Conservation (phyloP, 768 basidiomycete genomes). For the Boletus tylopilopsis region DNA sequence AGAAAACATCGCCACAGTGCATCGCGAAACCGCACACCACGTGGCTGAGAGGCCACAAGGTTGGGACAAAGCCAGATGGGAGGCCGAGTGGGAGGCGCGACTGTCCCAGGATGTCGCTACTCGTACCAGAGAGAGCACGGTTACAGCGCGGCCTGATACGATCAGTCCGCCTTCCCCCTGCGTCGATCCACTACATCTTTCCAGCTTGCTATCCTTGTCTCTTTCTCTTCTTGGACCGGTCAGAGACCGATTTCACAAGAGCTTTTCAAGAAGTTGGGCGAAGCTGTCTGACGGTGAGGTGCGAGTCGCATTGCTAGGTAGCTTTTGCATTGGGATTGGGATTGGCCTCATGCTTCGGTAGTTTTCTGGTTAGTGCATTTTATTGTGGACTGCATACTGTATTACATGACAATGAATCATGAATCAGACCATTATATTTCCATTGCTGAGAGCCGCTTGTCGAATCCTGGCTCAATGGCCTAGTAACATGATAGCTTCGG, state of each 20-base stretch:
- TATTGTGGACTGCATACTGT: not conserved
- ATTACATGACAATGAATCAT: not conserved
- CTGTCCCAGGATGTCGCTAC: conserved; percentile 62
- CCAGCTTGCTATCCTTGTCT: conserved; percentile 58
- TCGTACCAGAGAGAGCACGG: conserved; percentile 40
- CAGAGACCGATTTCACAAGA: conserved; percentile 25
- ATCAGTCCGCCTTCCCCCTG: conserved; percentile 23
- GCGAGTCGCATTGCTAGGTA: conserved; percentile 36
- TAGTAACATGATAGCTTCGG: conserved; percentile 37
- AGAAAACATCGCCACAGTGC: conserved; percentile 36
- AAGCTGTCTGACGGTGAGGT: conserved; percentile 27
- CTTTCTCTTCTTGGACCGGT: conserved; percentile 55
- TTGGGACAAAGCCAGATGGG: conserved; percentile 67
- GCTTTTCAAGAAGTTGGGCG: conserved; percentile 19
- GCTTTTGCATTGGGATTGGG: conserved; percentile 44
- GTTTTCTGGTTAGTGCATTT: not conserved
- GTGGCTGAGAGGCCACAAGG: conserved; percentile 22
- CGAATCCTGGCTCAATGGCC: conserved; percentile 35
- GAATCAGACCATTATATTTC: too few relatives aligned
- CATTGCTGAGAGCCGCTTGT: too few relatives aligned
- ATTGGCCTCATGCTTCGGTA: conserved; percentile 37
- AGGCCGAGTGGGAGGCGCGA: conserved; percentile 56
- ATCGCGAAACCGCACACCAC: conserved; percentile 23
- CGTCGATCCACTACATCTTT: conserved; percentile 66
- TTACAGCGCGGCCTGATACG: conserved; percentile 16